Evolutionary conservation across 1,284 basidiomycete species (phyloP), one percentile per base, ranked within the genome.

Genomic region (Ceratobasidium sp.): DNA sequence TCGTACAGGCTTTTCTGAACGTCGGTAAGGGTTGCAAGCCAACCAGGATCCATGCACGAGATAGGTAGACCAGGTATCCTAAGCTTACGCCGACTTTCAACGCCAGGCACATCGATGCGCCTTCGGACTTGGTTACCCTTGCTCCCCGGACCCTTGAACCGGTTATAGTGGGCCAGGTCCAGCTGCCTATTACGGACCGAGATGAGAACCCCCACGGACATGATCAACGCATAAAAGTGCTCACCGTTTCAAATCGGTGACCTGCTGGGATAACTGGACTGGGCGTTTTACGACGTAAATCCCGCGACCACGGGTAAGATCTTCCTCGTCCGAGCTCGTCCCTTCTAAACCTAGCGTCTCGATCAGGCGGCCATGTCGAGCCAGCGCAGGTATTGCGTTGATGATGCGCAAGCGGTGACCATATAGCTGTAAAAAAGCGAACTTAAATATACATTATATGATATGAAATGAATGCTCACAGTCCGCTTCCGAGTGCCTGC

Each of bases 21-120:
- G 20, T 61, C 57, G 23, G 57, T 61, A 61, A 61, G 57, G 12
- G 28, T 40, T 61, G 57, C 57, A 61, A 61, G 57, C 57, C 57
- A 61, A 13, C 26, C 57, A n/a, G 26, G 26, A n/a, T 61, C 38
- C 28, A 61, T 40, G 20, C 57, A 61, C 28, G 3, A 33, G 20
- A 28, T 9, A 28, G 57, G 57, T 15, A 61, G 57, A 61, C 57
- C 12, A 12, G 57, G 26, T 9, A 61, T 28, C 57, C 12, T 61
- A n/a, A 61, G 20, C 12, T 28, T 40, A 40, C 57, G 57, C 26
- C 20, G 6, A n/a, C 57, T 61, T 9, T 15, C 28, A 61, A 61
- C 13, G 20, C 57, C 57, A 52, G 50, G 44, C 20, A 56, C 26
- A 40, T 61, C 57, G 9, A 33, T 12, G 26, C 57, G 57, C 57